Conservation (phyloP, 768 basidiomycete species). For the Tylopilus sp. region DNA sequence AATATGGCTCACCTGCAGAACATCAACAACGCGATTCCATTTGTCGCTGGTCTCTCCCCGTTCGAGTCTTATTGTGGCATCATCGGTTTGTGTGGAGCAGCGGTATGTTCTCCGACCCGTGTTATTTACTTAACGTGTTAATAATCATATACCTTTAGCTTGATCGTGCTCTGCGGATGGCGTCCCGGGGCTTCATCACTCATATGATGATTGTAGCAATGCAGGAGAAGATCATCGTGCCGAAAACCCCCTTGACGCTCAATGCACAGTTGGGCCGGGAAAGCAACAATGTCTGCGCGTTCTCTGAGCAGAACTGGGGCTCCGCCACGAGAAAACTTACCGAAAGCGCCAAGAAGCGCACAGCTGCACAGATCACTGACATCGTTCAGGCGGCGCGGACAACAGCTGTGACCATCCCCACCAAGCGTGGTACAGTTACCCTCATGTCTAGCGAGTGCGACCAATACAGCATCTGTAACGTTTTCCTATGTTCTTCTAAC, state of each 20-base stretch:
- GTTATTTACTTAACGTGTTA: too few species aligned
- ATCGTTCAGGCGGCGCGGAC: neutral
- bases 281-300: neutral
- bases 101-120: neutral
- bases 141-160: neutral
- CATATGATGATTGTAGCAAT: neutral
- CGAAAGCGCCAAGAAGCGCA: neutral
- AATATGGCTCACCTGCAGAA: neutral
- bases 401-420: neutral
- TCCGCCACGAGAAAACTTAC: neutral
- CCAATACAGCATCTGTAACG: too few species aligned
- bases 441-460: too few species aligned
- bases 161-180: neutral
- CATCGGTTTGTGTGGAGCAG: neutral
- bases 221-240: neutral
- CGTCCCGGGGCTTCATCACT: neutral
- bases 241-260: neutral
- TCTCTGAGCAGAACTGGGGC: neutral
- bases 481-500: too few species aligned
- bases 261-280: neutral
- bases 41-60: neutral
- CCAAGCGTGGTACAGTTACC: neutral
- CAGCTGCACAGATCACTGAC: neutral
- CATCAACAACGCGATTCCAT: neutral
- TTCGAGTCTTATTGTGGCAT: neutral